Conservation (phyloP, 176 grass and related monocot species). For the Oryza longistaminata region DNA sequence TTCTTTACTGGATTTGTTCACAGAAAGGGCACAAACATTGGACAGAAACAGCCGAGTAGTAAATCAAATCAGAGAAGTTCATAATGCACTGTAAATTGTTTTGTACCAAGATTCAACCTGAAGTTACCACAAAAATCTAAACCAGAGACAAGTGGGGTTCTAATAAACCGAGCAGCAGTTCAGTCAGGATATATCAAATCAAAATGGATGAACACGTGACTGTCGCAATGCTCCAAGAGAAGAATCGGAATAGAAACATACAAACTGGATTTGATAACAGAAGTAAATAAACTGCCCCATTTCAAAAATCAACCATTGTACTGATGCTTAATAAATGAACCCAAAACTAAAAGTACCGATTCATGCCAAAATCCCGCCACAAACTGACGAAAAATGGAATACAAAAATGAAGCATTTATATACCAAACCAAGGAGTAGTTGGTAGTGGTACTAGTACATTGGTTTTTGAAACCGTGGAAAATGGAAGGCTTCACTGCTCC, state of each 20-base stretch:
- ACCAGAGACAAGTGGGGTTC: neutral
- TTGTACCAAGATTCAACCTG: conserved; percentile 29
- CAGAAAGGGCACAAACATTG: neutral
- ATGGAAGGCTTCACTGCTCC: neutral
- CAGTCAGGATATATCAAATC: conserved; percentile 25
- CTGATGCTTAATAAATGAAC: conserved; percentile 22
- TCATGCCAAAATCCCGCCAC: conserved; percentile 2
- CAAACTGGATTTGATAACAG: neutral
- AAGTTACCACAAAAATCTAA: neutral
- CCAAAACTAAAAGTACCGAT: neutral
- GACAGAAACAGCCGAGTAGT: neutral
- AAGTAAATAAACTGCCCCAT: conserved; percentile 13
- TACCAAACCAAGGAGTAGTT: neutral
- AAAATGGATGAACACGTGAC: conserved; percentile 37
- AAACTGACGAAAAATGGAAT: conserved; percentile 31
- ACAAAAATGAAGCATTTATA: neutral
- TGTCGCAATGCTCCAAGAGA: conserved; percentile 16
- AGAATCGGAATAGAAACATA: conserved; percentile 22
- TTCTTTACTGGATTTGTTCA: neutral
- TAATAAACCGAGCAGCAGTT: neutral
- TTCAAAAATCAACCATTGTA: conserved; percentile 34
- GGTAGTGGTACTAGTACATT: conserved; percentile 24
- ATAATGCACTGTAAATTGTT: neutral
- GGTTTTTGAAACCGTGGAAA: conserved; percentile 25
- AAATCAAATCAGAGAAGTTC: conserved; percentile 14